Evolutionary conservation across 768 basidiomycete species (phyloP), one percentile per base, ranked within the genome.

Genomic region (Xerocomellus dryophilus): DNA sequence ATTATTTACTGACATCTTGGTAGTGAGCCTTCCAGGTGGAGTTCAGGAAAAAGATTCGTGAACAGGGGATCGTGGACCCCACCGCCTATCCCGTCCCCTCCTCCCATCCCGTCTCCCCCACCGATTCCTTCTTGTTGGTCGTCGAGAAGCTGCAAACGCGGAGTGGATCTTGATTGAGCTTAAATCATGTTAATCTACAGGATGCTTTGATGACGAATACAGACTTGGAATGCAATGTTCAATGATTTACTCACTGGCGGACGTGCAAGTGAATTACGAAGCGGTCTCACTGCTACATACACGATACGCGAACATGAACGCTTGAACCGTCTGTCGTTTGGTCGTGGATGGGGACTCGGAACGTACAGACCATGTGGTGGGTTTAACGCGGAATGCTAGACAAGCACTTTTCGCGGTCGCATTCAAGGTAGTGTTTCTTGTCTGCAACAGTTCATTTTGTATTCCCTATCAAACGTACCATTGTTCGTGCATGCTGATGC

Each of bases 21-120:
- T 50, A n/a, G 20, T 50, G 20, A 38, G 32, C 23, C 18, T 42
- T 25, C 6, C 34, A 17, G 31, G 41, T 20, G 31, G 20, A 18
- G 14, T 27, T 27, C 21, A 27, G n/a, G 35, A 18, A 31, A 25
- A 41, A 44, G 31, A 25, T 21, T 45, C 11, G 41, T 21, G 32
- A 17, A 21, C 53, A 48, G 21, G 39, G 23, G 46, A 14, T 35
- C 44, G 43, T 54, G 43, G 52, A 50, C 29, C 36, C 56, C 51
- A 27, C 58, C 56, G 3, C 44, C 51, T 40, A 53, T 57, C 43
- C 51, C 58, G 5, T 43, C 35, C 5, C 57, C 54, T 6, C 58
- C 59, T 4, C 48, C 53, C 17, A 47, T 56, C 9, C 57, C 57
- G 11, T 9, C 36, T n/a, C n/a, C n/a, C n/a, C n/a, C n/a, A n/a